Base-by-base conservation (phyloP, 1,284 basidiomycete genomes). In the Naganishia liquefaciens region DNA sequence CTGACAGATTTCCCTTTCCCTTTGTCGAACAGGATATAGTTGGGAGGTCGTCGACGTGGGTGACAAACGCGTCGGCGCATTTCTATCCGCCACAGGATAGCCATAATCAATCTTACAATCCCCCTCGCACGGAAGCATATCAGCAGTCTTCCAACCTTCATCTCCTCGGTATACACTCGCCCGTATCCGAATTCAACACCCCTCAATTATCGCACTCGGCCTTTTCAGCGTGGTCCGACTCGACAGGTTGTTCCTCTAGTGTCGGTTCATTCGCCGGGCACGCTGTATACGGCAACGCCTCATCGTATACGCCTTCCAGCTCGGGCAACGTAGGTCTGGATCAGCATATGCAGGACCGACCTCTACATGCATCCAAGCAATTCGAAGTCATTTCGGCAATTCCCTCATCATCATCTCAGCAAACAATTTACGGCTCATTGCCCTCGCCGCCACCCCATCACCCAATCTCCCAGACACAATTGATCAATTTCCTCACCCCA, bases 21-120 rank as follows among this genome's bases (percentile, higher is more conserved):
- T 39, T 19, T 30, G 25, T 53, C 13, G 47, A 2, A 37, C 47
- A 66, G 63, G 72, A 71, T 65, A 70, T 69, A 65, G 72, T 71
- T 71, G 73, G 69, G 69, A 71, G 71, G 74, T 73, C 75, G 70
- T 68, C 73, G 73, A 71, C 71, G 73, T 72, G 67, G 58, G 67
- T 68, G 75, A 75, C 74, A 76, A 75, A 72, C 53, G 70, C 75
- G 70, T 68, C 73, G 74, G 68, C 73, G 75, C 74, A 72, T 73
- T 74, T 75, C 69, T 72, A 73, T 71, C 70, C 72, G 63, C 62
- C 50, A 28, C 57, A 28, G 37, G 52, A 55, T 55, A 54, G 2
- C 6, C 21, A 54, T 49, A 51, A 54, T 37, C 51, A 54, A 15
- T 44, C 33, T 39, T 47, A 37, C 47, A 33, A n/a, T 23, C 23